Percentiles rank a stretch among this genome's conserved stretches.
Evolutionary conservation across 805 yeast genomes (phyloP).

Genomic region (Metschnikowia anglica): DNA sequence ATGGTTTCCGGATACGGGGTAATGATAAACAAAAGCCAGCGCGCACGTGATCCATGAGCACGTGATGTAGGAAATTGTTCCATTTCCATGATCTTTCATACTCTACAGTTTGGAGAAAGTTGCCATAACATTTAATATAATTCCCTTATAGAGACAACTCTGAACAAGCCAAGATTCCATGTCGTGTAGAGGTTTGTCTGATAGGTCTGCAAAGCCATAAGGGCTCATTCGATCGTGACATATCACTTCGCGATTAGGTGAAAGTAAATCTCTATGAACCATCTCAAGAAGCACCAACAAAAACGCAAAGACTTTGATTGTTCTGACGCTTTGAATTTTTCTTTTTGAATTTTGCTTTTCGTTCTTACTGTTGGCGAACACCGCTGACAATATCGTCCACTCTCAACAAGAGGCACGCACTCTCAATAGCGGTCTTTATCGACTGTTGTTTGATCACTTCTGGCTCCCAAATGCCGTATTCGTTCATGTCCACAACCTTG

Average conservation of each 20-base stretch:
- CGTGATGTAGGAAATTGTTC: no score
- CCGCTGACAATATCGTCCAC: conserved; percentile 98
- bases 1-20: conserved; percentile 15
- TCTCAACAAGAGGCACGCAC: conserved; percentile 90
- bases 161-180: no score
- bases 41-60: conserved; percentile 14
- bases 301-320: neutral
- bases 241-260: conserved; percentile 4
- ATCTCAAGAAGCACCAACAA: neutral
- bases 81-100: no score
- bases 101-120: no score
- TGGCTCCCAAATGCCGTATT: conserved; percentile 98
- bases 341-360: neutral
- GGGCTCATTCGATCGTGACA: neutral
- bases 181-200: no score
- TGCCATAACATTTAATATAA: no score
- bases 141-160: no score
- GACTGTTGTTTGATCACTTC: conserved; percentile 97
- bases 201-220: neutral
- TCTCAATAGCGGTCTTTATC: conserved; percentile 95
- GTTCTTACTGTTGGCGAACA: conserved; percentile 54
- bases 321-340: neutral
- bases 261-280: conserved; percentile 3
- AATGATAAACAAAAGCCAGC: conserved; percentile 10
- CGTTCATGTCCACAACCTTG: conserved; percentile 91